phyloP scores from a whole-genome alignment of 768 basidiomycete species.

The Naganishia kalamii region DNA sequence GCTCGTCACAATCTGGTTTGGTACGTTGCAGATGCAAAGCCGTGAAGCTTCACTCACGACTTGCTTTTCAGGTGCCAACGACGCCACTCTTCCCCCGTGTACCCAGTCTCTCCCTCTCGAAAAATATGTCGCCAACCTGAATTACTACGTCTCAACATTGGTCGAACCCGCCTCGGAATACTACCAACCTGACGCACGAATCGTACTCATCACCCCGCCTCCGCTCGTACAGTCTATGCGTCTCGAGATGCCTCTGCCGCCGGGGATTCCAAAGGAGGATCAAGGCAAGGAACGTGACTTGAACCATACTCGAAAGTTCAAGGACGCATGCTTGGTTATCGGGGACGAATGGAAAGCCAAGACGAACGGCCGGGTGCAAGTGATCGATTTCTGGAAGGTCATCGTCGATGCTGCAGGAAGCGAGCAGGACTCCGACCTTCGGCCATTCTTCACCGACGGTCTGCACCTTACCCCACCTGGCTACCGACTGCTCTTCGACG shows the following conservation, averaged over 20 bases:
- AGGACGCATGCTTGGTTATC: conserved; percentile 57
- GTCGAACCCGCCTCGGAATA: conserved; percentile 56
- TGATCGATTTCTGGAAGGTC: conserved; percentile 60
- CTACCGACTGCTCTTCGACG: conserved; percentile 66
- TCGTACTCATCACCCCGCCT: conserved; percentile 78
- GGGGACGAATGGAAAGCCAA: background rate
- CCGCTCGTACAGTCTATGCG: conserved; percentile 54
- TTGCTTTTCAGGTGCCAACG: conserved; percentile 56
- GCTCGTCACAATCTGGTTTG: conserved; percentile 81
- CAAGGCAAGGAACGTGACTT: conserved; percentile 57
- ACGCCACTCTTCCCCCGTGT: conserved; percentile 62
- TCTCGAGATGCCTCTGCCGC: background rate
- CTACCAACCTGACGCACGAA: conserved; percentile 65
- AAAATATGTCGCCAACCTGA: conserved; percentile 61
- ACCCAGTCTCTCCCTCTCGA: conserved; percentile 70
- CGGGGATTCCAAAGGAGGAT: conserved; percentile 35
- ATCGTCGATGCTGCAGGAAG: conserved; percentile 52
- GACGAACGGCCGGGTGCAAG: background rate
- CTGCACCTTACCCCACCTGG: conserved; percentile 69
- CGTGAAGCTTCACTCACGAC: background rate
- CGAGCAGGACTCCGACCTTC: conserved; percentile 50
- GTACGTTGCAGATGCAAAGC: conserved; percentile 39
- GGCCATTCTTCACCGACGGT: conserved; percentile 56
- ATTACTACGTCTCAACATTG: conserved; percentile 59
- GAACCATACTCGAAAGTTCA: conserved; percentile 54